Base-by-base conservation (phyloP, 768 basidiomycete species). In the button mushroom (Agaricus bisporus) region DNA sequence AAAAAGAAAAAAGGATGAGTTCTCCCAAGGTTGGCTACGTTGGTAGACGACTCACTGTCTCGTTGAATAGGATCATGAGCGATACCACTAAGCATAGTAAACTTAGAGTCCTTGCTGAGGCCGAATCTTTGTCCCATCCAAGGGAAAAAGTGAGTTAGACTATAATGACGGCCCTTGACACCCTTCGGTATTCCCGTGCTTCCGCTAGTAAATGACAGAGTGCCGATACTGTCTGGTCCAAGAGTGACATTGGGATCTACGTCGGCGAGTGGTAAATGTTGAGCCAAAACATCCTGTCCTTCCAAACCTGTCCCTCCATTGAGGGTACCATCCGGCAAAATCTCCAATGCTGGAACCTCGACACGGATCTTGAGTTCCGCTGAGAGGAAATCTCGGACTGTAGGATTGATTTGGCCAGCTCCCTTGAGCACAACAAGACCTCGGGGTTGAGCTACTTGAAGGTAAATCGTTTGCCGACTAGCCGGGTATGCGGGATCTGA, bases 11-110 rank as follows among this genome's bases (percentile, higher is more conserved):
- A 55, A 41, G 59, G 48, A 38, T 57, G 49, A 55, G 25, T 56
- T n/a, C 15, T 36, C 14, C 29, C 5, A 26, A 48, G 48, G 7
- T 12, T 20, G 38, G 42, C 44, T 43, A 29, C n/a, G 43, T 32
- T 29, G 41, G 12, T 39, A 39, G 38, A 39, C 15, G 15, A 78
- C 95, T 73, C 56, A 98, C 95, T 99, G 64, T 99, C 97, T 60
- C 97, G 83, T 66, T 99, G 97, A 60, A 99, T 97, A 9, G 97
- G 97, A 70, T 99, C 97, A 63, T 99, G 97, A 11, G 97, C 97
- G 51, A 99, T 99, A 17, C 97, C 97, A 61, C 92, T 95, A 28
- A 99, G 79, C 97, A 99, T 98, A 0, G 97, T 98, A 64, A 97
- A 99, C 68, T 83, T 91, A 57, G 89, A 91, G 28, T 75, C 69